Evolutionary conservation across 2,329 filamentous ascomycete genomes (phyloP), one percentile per base, ranked within the genome.

Genomic region (Talaromyces sp.): DNA sequence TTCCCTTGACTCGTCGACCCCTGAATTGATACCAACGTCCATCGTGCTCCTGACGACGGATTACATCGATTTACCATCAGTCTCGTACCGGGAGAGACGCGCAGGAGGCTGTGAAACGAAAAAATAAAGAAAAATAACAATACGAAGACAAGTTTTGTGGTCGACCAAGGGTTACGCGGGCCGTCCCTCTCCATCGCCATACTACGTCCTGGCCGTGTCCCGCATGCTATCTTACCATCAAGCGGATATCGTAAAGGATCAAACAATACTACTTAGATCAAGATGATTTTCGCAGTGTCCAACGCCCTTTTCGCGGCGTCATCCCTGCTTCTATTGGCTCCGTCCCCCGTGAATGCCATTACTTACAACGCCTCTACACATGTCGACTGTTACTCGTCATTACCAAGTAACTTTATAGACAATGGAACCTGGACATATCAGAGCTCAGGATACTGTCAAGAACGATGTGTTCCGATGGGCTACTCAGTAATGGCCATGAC

Each of bases 401-500:
- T 63, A 22, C 64, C 64, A 10, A 59, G 27, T 57, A 80, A 80
- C 2, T 76, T 87, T 61, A 74, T 75, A 57, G 78, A 84, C 67
- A 77, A 82, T 66, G 84, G 82, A 17, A 65, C 70, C 13, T 85
- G 80, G 65, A 78, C 74, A 33, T 88, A 81, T 70, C 85, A 87
- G 70, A 84, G 81, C 68, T 75, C 77, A 35, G 85, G 86, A 62
- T 83, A 83, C 69, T 89, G 87, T 69, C 82, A 85, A 68, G 70
- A 76, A 22, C 74, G 79, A 67, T 89, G 87, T 73, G 71, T 80
- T 27, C 71, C 77, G 2, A 72, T 77, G 0, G 71, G 80, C 8
- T 82, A 84, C 41, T 80, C 83, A 1, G 89, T 92, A 8, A 86
- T 89, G 71, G 91, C 83, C 37, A 79, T 91, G 52, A 85, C 83